phyloP scores from a whole-genome alignment of 352 stramenopile species.

The Phytophthora aleatoria region DNA sequence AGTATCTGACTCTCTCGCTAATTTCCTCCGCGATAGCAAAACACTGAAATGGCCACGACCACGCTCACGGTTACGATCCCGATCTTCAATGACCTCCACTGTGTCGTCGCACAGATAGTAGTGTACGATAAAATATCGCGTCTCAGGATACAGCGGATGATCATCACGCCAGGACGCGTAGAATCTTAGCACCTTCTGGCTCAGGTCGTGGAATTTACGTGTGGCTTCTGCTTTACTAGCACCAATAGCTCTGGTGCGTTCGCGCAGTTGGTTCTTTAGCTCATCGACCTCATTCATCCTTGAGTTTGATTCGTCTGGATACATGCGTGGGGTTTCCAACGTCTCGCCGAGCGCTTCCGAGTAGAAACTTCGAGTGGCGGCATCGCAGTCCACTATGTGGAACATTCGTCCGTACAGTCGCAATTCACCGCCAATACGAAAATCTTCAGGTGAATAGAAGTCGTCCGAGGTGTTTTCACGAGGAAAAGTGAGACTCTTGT shows the following conservation, averaged over 20 bases:
- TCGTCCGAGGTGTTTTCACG: conserved; percentile 28
- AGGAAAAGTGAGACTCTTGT: conserved; percentile 21
- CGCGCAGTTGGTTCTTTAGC: conserved; percentile 47
- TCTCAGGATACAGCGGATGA: conserved; percentile 90
- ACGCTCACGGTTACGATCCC: conserved; percentile 51
- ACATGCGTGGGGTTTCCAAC: conserved; percentile 50
- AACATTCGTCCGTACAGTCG: conserved; percentile 82
- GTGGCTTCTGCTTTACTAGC: conserved; percentile 51
- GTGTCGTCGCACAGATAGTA: conserved; percentile 94
- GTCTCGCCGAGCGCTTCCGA: conserved; percentile 45
- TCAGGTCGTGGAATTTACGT: conserved; percentile 79
- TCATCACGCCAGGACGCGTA: conserved; percentile 92
- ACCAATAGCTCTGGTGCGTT: conserved; percentile 30
- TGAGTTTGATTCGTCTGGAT: conserved; percentile 77
- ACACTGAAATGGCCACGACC: conserved; percentile 73
- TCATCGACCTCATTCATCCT: conserved; percentile 58
- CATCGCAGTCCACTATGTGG: conserved; percentile 90
- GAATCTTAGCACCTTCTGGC: conserved; percentile 91
- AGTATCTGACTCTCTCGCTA: conserved; percentile 42
- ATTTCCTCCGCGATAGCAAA: conserved; percentile 78
- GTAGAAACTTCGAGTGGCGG: conserved; percentile 85
- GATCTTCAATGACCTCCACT: conserved; percentile 88
- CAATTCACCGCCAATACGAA: conserved; percentile 78
- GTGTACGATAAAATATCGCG: conserved; percentile 87
- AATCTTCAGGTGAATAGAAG: conserved; percentile 70